phyloP scores from a whole-genome alignment of 352 stramenopile species.

The Globisporangium nagaii region DNA sequence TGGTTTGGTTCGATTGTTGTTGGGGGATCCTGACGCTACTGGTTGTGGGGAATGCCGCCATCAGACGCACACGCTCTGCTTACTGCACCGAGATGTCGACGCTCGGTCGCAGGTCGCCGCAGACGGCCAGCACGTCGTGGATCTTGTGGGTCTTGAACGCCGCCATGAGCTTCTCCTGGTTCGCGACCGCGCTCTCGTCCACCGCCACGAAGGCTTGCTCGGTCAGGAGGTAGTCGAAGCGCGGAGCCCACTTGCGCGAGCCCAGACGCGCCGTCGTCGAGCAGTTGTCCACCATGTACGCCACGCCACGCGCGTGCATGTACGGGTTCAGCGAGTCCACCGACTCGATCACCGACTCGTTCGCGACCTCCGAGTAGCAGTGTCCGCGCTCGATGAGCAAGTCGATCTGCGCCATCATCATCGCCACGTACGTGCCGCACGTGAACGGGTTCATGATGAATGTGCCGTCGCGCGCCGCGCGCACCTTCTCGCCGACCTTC shows the following conservation, averaged over 20 bases:
- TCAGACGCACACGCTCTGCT: conserved; percentile 3
- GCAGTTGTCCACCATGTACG: conserved; percentile 99
- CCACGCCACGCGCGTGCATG: conserved; percentile 97
- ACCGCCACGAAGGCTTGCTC: conserved; percentile 95
- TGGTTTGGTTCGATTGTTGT: too few relatives aligned
- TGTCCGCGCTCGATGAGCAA: conserved; percentile 94
- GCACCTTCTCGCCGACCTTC: conserved; percentile 96
- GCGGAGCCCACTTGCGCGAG: conserved; percentile 96
- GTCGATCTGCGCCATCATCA: conserved; percentile 99
- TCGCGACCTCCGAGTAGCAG: conserved; percentile 98
- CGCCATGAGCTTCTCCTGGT: conserved; percentile 85
- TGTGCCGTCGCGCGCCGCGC: conserved; percentile 91
- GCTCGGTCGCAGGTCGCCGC: conserved; percentile 92
- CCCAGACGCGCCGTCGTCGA: conserved; percentile 97
- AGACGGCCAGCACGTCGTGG: conserved; percentile 94
- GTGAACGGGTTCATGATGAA: conserved; percentile 98
- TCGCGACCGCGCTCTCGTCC: conserved; percentile 90
- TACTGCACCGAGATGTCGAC: conserved; percentile 93
- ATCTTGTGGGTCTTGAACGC: conserved; percentile 97
- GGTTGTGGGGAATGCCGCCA: too few relatives aligned
- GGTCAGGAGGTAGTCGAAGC: conserved; percentile 98
- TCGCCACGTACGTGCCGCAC: conserved; percentile 95
- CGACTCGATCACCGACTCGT: conserved; percentile 98
- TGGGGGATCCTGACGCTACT: conserved; percentile 3
- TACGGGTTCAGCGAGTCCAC: conserved; percentile 98